A percentile compares a stretch with the other conserved stretches of the same genome.
These are phyloP conservation scores for Pachysandra terminalis DNA, from an alignment of 164 flowering plant species.

Conservation along the genomic window DNA sequence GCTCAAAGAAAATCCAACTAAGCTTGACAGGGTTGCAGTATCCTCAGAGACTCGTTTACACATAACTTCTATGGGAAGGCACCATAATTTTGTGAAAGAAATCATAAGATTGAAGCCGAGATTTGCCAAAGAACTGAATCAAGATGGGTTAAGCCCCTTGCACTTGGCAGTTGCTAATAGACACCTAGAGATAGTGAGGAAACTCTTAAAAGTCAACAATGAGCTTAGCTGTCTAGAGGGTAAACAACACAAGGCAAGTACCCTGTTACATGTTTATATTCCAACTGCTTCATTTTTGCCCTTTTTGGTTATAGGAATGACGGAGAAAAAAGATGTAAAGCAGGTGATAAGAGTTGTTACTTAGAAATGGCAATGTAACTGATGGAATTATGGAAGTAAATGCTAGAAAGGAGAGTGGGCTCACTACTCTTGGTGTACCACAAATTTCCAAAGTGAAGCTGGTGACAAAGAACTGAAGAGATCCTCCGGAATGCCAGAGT, in stretches of 20 bases:
- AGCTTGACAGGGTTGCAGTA: too few relatives aligned
- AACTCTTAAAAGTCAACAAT: background rate
- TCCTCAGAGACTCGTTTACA: background rate
- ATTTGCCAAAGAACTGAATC: background rate
- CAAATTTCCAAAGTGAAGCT: too few relatives aligned
- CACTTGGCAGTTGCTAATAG: background rate
- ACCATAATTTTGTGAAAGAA: background rate
- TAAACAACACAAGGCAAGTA: background rate
- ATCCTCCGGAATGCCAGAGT: background rate
- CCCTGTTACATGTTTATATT: background rate
- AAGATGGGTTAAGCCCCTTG: background rate
- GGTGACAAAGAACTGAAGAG: background rate
- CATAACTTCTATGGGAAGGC: background rate
- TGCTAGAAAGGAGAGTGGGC: background rate
- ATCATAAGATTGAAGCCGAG: slow-evolving; percentile 1
- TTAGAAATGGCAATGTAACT: background rate
- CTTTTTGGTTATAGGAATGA: too few relatives aligned
- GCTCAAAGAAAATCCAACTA: too few relatives aligned
- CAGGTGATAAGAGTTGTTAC: background rate
- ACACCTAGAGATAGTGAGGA: background rate
- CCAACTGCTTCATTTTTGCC: too few relatives aligned
- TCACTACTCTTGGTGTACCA: background rate
- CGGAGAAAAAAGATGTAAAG: too few relatives aligned
- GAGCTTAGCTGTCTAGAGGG: slow-evolving; percentile 1
- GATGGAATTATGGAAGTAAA: background rate